Evolutionary conservation across 2,329 filamentous ascomycete genomes (phyloP).

Genomic region (Stromatinia cepivora): DNA sequence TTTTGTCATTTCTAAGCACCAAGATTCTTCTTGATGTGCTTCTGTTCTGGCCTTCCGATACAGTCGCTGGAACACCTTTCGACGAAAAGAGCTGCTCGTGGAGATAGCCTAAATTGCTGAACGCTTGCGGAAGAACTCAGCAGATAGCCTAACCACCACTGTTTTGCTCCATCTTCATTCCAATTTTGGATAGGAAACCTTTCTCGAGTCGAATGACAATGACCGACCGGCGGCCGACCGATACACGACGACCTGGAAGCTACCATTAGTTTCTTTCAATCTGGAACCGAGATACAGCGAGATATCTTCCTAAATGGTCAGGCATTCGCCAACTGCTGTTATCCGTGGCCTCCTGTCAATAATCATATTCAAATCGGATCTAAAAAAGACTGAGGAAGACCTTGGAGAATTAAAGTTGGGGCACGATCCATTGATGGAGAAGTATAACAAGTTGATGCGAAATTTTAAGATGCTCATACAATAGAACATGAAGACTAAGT

Average conservation of each 20-base stretch:
- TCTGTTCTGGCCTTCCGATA: neutral
- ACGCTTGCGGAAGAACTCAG: too few species aligned
- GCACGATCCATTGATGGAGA: neutral
- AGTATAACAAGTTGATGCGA: too few species aligned
- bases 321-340: neutral
- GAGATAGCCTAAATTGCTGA: neutral
- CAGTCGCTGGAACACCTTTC: neutral
- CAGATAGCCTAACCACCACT: too few species aligned
- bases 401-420: too few species aligned
- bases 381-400: too few species aligned
- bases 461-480: neutral
- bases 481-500: neutral
- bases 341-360: neutral
- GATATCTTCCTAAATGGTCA: neutral
- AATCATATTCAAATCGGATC: neutral
- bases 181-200: neutral
- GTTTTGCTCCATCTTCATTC: neutral
- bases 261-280: too few species aligned
- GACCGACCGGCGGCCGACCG: fast-evolving
- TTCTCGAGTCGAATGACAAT: too few species aligned
- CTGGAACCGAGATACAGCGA: neutral
- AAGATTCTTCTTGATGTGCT: neutral
- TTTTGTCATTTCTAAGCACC: neutral
- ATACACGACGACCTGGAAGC: neutral
- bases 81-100: neutral